Evolutionary conservation across 1,284 basidiomycete genomes (phyloP).

Genomic region (Apiotrichum laibachii): DNA sequence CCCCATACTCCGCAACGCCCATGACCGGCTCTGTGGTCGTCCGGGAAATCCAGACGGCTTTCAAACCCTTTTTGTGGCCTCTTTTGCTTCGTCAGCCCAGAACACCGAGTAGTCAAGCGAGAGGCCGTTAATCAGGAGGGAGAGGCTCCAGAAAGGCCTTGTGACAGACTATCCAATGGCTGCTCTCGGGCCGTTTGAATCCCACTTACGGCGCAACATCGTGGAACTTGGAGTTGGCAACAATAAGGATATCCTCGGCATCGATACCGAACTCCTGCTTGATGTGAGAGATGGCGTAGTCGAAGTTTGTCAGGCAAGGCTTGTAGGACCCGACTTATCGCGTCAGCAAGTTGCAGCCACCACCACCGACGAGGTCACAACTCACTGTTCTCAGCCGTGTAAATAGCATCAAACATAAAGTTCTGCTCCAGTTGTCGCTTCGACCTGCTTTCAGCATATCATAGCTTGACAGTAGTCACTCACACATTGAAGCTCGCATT

Average conservation of each 20-base stretch:
- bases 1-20: slow-evolving; percentile 12
- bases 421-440: slow-evolving; percentile 30
- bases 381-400: slow-evolving; percentile 38
- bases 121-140: background rate
- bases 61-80: slow-evolving; percentile 32
- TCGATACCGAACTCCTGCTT: slow-evolving; percentile 29
- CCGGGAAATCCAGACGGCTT: slow-evolving; percentile 39
- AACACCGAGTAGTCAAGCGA: background rate
- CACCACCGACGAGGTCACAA: slow-evolving; percentile 6
- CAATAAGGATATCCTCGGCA: slow-evolving; percentile 29
- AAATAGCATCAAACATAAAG: slow-evolving; percentile 33
- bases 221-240: slow-evolving; percentile 35
- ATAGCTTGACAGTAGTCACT: background rate
- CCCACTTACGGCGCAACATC: slow-evolving; percentile 35
- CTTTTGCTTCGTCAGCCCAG: slow-evolving; percentile 16
- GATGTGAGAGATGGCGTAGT: slow-evolving; percentile 31
- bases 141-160: background rate
- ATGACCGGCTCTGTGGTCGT: slow-evolving; percentile 17
- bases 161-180: too few relatives aligned
- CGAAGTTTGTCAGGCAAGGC: slow-evolving; percentile 36
- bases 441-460: slow-evolving; percentile 17
- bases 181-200: too few relatives aligned
- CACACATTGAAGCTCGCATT: slow-evolving; percentile 31
- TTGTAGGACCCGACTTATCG: slow-evolving; percentile 35
- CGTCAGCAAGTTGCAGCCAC: slow-evolving; percentile 1